These are phyloP conservation scores for Arthrobotrys musiformis DNA, from an alignment of 2,329 filamentous ascomycete species.

Conservation along the genomic window DNA sequence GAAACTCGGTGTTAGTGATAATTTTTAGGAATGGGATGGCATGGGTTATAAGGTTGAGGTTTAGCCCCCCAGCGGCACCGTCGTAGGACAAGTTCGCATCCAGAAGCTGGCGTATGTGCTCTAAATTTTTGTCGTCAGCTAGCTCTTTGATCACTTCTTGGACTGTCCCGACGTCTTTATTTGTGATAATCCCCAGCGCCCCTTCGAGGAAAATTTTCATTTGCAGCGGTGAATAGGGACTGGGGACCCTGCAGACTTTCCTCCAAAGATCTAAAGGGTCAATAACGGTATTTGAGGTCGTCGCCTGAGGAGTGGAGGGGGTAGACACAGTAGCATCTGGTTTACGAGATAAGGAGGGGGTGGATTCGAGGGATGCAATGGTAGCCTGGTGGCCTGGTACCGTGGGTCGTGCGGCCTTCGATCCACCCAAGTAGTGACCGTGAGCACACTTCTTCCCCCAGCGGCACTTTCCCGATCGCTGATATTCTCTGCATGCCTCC, in stretches of 20 bases:
- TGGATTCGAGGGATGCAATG: background rate
- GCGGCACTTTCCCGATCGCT: background rate
- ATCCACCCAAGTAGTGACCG: conserved; percentile 4
- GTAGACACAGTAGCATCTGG: too few relatives aligned
- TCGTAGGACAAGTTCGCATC: conserved; percentile 35
- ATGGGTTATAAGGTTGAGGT: conserved; percentile 28
- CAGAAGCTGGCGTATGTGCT: conserved; percentile 34
- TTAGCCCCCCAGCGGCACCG: background rate
- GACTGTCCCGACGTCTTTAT: conserved; percentile 14
- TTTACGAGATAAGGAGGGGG: too few relatives aligned
- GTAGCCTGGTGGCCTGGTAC: background rate
- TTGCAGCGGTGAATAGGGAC: conserved; percentile 19
- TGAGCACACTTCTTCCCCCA: conserved; percentile 5
- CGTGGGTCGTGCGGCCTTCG: background rate
- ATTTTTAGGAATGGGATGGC: conserved; percentile 63
- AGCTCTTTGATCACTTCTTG: conserved; percentile 44
- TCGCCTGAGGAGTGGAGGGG: background rate
- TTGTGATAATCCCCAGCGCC: conserved; percentile 18
- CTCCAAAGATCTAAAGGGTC: conserved; percentile 33
- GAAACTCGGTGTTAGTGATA: conserved; percentile 63
- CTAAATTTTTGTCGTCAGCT: conserved; percentile 10
- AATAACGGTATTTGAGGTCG: background rate
- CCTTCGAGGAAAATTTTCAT: conserved; percentile 50
- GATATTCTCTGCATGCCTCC: conserved; percentile 16
- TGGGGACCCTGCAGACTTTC: conserved; percentile 13